phyloP scores from a whole-genome alignment of 176 grass and related monocot species.

The Carex kokanica region DNA sequence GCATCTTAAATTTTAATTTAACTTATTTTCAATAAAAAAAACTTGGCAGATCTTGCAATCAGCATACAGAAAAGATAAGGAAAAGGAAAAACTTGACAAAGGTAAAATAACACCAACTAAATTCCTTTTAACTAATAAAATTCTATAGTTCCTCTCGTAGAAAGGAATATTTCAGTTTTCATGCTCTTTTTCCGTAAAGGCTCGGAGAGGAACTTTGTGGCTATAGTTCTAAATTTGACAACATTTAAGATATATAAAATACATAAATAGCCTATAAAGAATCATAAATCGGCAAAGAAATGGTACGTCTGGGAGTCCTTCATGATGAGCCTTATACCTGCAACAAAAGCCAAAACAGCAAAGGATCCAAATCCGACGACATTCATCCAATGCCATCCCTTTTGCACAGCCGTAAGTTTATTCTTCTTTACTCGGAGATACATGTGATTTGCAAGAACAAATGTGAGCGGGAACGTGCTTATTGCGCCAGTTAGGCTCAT shows the following conservation, averaged over 20 bases:
- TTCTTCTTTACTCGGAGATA: constrained; percentile 64
- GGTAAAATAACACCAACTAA: background rate
- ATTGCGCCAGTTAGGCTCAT: constrained; percentile 95
- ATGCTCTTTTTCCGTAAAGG: background rate
- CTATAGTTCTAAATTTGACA: background rate
- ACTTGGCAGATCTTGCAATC: background rate
- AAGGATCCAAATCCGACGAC: constrained; percentile 64
- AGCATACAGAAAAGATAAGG: background rate
- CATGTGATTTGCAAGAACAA: constrained; percentile 96
- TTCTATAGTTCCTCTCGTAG: background rate
- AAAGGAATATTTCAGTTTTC: constrained; percentile 4
- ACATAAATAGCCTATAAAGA: constrained; percentile 8
- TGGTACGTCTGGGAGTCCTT: constrained; percentile 85
- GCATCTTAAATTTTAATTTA: too few relatives aligned
- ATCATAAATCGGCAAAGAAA: constrained; percentile 84
- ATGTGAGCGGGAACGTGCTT: constrained; percentile 89
- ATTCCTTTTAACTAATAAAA: background rate
- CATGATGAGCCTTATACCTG: constrained; percentile 72
- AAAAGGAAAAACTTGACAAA: background rate
- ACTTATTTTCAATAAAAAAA: background rate
- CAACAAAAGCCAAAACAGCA: constrained; percentile 50
- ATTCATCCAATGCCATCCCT: constrained; percentile 87
- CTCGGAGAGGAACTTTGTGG: background rate
- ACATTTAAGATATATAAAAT: background rate
- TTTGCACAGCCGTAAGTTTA: constrained; percentile 52